Percentiles rank a stretch among this genome's conserved stretches.
phyloP scores from a whole-genome alignment of 2,329 filamentous ascomycete species.

The Penicillium digitatum region DNA sequence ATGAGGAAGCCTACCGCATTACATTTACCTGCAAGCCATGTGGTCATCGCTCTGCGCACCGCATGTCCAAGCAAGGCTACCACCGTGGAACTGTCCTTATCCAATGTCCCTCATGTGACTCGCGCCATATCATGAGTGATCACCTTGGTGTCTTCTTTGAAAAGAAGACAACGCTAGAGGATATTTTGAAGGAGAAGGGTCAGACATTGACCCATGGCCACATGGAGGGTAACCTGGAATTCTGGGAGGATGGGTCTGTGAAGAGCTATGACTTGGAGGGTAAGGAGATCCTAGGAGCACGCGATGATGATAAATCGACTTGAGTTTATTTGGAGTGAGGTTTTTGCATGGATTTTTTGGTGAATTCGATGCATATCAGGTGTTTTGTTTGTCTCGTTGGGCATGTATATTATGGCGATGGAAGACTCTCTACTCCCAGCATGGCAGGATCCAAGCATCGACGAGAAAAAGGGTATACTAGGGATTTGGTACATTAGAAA shows the following conservation, averaged over 20 bases:
- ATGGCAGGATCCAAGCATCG: constrained; percentile 25
- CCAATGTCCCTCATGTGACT: constrained; percentile 79
- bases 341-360: background rate
- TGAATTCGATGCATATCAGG: constrained; percentile 2
- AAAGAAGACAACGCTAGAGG: constrained; percentile 41
- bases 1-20: constrained; percentile 73
- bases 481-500: constrained; percentile 10
- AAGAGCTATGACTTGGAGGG: constrained; percentile 18
- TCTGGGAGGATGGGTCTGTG: constrained; percentile 72
- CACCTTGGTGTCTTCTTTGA: constrained; percentile 64
- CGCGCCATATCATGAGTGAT: constrained; percentile 87
- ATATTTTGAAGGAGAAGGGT: constrained; percentile 40
- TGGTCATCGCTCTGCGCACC: constrained; percentile 72
- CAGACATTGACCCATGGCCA: constrained; percentile 78
- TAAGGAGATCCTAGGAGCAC: constrained; percentile 7
- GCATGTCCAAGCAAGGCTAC: constrained; percentile 89
- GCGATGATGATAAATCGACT: constrained; percentile 6
- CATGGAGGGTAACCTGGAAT: constrained; percentile 81
- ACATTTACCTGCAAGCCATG: constrained; percentile 93
- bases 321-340: background rate
- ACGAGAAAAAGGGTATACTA: constrained; percentile 8
- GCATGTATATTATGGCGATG: constrained; percentile 12
- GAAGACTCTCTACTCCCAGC: constrained; percentile 21
- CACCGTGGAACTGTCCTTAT: constrained; percentile 86
- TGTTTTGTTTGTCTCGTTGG: background rate